Percentiles rank a stretch among this genome's conserved stretches.
Conservation (phyloP, 768 basidiomycete genomes). For the Rhodotorula kratochvilovae region DNA sequence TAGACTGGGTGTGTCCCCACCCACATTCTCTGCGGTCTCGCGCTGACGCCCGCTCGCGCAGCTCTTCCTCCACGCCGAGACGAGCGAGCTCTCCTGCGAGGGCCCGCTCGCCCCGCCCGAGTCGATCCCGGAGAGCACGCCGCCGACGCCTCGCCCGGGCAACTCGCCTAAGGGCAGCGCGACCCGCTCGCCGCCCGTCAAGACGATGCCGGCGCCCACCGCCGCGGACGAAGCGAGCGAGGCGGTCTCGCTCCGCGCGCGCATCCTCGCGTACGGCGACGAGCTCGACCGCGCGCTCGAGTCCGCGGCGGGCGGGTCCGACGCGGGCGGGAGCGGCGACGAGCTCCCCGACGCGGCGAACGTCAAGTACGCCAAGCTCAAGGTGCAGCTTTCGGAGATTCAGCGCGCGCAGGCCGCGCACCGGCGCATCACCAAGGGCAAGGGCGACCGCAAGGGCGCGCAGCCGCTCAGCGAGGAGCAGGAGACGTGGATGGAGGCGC, state of each 20-base stretch:
- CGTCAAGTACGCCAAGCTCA: constrained; percentile 60
- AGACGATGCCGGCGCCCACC: background rate
- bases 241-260: constrained; percentile 8
- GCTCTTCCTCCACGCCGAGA: constrained; percentile 64
- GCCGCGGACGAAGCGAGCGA: constrained; percentile 1
- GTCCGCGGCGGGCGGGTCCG: background rate
- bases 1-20: constrained; percentile 71
- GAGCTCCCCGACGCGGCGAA: constrained; percentile 55
- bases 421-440: constrained; percentile 29
- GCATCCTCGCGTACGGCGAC: constrained; percentile 33
- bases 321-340: constrained; percentile 11
- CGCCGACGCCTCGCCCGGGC: constrained; percentile 8
- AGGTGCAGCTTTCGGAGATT: constrained; percentile 57
- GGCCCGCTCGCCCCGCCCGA: constrained; percentile 11
- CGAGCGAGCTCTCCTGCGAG: constrained; percentile 57
- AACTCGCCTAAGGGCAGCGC: constrained; percentile 1
- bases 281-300: constrained; percentile 17
- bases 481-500: constrained; percentile 26
- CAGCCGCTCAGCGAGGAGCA: constrained; percentile 6
- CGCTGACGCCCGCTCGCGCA: constrained; percentile 44
- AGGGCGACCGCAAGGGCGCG: constrained; percentile 24
- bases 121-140: constrained; percentile 22
- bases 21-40: background rate
- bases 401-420: constrained; percentile 46
- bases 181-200: background rate